Conservation (phyloP, 2,329 filamentous ascomycete species). For the Cercospora citrullina region DNA sequence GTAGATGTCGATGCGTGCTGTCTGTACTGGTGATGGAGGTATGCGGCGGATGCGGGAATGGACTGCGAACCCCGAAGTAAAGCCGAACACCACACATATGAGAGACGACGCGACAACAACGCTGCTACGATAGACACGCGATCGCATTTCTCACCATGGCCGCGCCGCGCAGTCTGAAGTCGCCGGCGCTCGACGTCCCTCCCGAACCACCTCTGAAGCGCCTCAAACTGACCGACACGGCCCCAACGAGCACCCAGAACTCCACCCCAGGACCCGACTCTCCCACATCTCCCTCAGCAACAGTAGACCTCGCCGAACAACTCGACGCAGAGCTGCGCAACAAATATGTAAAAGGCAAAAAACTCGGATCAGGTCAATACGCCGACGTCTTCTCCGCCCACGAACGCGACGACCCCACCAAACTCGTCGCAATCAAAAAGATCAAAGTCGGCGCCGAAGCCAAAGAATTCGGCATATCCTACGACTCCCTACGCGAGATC, state of each 20-base stretch:
- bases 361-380: conserved; percentile 95
- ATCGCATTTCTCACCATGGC: neutral
- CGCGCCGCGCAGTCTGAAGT: conserved; percentile 24
- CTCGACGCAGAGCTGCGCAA: conserved; percentile 60
- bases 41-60: conserved; percentile 10
- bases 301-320: conserved; percentile 47
- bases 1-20: neutral
- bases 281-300: conserved; percentile 16
- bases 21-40: conserved; percentile 14
- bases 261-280: conserved; percentile 20
- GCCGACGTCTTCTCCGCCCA: conserved; percentile 92
- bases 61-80: neutral
- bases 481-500: conserved; percentile 93
- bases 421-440: conserved; percentile 87
- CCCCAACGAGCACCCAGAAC: conserved; percentile 16
- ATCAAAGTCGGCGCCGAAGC: conserved; percentile 86
- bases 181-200: conserved; percentile 38
- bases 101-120: neutral
- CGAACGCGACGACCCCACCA: conserved; percentile 67
- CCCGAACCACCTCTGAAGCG: conserved; percentile 38
- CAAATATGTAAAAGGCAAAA: conserved; percentile 91
- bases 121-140: conserved; percentile 6
- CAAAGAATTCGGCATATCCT: conserved; percentile 79
- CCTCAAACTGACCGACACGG: conserved; percentile 29
- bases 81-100: neutral